A percentile compares a stretch with the other conserved stretches of the same genome.
Evolutionary conservation across 306 rosid species (phyloP).

Genomic region (Trifolium repens): DNA sequence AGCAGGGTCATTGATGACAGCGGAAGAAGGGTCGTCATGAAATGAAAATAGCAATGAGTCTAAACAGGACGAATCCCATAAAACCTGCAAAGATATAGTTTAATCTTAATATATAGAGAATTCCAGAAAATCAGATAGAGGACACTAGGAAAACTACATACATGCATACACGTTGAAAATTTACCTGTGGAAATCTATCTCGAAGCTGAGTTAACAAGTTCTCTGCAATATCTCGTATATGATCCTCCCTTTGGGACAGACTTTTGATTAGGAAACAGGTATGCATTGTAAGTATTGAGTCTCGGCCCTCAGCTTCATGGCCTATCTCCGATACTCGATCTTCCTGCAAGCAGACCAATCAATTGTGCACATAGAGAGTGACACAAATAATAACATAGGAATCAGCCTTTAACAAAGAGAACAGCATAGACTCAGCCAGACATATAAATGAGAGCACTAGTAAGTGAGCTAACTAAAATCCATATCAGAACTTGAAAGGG

Average conservation of each 20-base stretch:
- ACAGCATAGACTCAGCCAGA: neutral
- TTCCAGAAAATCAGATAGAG: constrained; percentile 15
- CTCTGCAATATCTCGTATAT: constrained; percentile 78
- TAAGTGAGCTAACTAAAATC: constrained; percentile 9
- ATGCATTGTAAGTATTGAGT: constrained; percentile 78
- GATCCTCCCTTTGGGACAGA: constrained; percentile 92
- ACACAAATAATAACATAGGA: constrained; percentile 30
- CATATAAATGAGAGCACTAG: constrained; percentile 11
- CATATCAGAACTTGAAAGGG: constrained; percentile 3
- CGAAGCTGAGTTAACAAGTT: constrained; percentile 85
- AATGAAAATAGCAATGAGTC: constrained; percentile 89
- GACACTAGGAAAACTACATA: constrained; percentile 19
- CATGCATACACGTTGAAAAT: neutral
- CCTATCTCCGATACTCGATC: constrained; percentile 91
- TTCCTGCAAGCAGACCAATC: constrained; percentile 72
- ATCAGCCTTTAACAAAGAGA: constrained; percentile 19
- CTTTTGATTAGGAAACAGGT: constrained; percentile 83
- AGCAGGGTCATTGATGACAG: constrained; percentile 88
- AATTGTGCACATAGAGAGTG: constrained; percentile 37
- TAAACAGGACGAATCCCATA: constrained; percentile 90
- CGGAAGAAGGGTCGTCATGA: constrained; percentile 71
- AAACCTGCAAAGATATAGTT: constrained; percentile 65
- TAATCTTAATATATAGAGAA: constrained; percentile 42
- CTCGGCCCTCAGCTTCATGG: constrained; percentile 77
- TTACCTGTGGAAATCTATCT: constrained; percentile 95